Percentiles rank a stretch among this genome's conserved stretches.
phyloP scores from a whole-genome alignment of 163 green algal genomes.

The Chlamydomonas reinhardtii region DNA sequence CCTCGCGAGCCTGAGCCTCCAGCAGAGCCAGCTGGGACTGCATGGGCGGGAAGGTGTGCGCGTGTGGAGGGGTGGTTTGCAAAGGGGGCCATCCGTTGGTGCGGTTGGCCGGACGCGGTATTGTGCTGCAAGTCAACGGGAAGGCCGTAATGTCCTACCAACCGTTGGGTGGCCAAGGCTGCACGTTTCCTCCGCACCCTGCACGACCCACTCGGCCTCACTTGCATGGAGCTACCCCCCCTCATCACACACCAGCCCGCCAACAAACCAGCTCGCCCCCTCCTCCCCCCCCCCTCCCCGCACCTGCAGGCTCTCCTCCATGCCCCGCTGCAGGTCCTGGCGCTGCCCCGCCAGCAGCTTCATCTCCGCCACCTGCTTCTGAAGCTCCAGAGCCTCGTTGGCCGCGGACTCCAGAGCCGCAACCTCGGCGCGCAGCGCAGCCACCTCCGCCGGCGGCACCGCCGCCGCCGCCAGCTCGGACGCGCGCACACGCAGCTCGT shows the following conservation, averaged over 20 bases:
- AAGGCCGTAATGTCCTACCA: no score
- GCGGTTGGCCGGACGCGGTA: no score
- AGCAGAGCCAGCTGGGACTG: constrained; percentile 38
- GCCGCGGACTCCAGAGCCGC: constrained; percentile 3
- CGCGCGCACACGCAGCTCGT: neutral
- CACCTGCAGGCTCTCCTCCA: constrained; percentile 42
- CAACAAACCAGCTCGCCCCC: no score
- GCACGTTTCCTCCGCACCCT: no score
- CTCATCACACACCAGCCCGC: no score
- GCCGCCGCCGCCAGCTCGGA: neutral
- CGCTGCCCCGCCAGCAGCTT: constrained; percentile 35
- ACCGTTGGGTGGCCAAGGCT: no score
- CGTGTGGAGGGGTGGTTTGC: no score
- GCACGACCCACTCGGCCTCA: no score
- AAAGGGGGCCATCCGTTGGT: no score
- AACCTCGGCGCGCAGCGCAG: constrained; percentile 22
- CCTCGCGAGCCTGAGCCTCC: constrained; percentile 27
- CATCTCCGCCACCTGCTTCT: constrained; percentile 44
- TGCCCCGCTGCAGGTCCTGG: constrained; percentile 33
- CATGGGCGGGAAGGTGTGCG: no score
- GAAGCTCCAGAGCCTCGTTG: constrained; percentile 26
- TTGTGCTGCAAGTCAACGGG: no score
- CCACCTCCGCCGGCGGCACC: constrained; percentile 14
- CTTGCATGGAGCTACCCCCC: no score
- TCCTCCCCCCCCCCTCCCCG: neutral